Conservation (phyloP, 495 filamentous ascomycete genomes). For the Penicillium malachiteum region DNA sequence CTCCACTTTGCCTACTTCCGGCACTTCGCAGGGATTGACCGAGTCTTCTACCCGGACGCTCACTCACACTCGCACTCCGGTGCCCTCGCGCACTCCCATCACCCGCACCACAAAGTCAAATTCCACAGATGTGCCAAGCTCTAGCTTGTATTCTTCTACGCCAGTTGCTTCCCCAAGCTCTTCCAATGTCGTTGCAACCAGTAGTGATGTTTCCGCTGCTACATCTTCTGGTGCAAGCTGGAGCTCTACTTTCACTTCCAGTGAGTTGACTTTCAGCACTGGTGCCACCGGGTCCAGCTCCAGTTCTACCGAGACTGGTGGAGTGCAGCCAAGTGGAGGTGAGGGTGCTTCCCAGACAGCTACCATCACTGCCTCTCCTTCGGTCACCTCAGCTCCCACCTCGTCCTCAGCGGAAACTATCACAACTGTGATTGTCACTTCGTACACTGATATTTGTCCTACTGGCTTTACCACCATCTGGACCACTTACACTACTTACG, state of each 20-base stretch:
- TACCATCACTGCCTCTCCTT: conserved; percentile 43
- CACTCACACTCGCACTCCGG: neutral
- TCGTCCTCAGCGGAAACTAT: conserved; percentile 22
- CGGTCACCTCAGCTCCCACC: conserved; percentile 39
- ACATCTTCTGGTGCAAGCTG: neutral
- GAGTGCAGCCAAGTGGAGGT: conserved; percentile 7
- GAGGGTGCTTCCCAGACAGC: neutral
- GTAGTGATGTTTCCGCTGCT: neutral
- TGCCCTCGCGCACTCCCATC: neutral
- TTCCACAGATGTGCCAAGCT: neutral
- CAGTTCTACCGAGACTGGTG: neutral
- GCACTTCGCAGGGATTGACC: neutral
- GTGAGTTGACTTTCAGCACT: neutral
- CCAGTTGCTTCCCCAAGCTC: neutral
- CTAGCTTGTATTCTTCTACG: neutral
- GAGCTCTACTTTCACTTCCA: neutral
- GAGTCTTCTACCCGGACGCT: neutral
- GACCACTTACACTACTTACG: conserved; percentile 38
- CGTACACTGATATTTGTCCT: conserved; percentile 44
- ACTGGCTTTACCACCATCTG: conserved; percentile 47
- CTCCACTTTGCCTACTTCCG: neutral
- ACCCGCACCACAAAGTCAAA: neutral
- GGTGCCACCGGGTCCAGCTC: conserved; percentile 5
- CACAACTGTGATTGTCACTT: conserved; percentile 43
- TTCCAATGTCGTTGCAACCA: neutral